Conservation (phyloP, 768 basidiomycete species). For the Lentinus brumalis region DNA sequence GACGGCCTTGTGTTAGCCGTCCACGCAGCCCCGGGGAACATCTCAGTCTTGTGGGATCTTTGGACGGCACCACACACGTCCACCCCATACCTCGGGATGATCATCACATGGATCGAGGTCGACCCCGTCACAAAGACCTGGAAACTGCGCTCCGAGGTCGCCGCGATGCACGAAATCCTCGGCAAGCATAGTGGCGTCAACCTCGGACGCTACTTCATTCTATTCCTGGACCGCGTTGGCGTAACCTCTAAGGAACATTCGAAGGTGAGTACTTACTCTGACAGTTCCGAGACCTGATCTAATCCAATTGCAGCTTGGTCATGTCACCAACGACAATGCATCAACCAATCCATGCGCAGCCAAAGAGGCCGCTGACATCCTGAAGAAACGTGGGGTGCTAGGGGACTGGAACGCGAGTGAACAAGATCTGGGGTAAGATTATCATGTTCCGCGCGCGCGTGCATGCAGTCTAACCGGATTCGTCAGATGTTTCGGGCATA, state of each 20-base stretch:
- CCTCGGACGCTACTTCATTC: conserved; percentile 29
- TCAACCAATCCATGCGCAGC: conserved; percentile 23
- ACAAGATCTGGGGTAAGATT: not conserved
- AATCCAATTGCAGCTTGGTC: conserved; percentile 1
- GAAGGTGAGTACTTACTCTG: conserved; percentile 25
- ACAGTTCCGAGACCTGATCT: not conserved
- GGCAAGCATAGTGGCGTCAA: conserved; percentile 32
- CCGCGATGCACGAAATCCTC: conserved; percentile 26
- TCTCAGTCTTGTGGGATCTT: conserved; percentile 19
- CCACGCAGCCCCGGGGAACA: conserved; percentile 8
- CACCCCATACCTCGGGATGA: conserved; percentile 25
- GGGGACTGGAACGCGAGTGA: not conserved
- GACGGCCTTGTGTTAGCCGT: not conserved
- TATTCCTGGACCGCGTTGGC: conserved; percentile 28
- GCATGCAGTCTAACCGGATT: not conserved
- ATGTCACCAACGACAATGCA: conserved; percentile 24
- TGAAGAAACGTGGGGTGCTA: not conserved
- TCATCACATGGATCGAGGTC: conserved; percentile 27
- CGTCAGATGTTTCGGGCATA: conserved; percentile 30
- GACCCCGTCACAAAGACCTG: conserved; percentile 16
- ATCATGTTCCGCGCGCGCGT: conserved; percentile 8
- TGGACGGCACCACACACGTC: conserved; percentile 28
- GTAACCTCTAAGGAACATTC: conserved; percentile 19
- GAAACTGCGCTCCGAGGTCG: conserved; percentile 25
- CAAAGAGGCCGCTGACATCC: conserved; percentile 14